Base-by-base conservation (phyloP, 225 moss, liverwort and hornwort genomes). In the Neckera pumila region DNA sequence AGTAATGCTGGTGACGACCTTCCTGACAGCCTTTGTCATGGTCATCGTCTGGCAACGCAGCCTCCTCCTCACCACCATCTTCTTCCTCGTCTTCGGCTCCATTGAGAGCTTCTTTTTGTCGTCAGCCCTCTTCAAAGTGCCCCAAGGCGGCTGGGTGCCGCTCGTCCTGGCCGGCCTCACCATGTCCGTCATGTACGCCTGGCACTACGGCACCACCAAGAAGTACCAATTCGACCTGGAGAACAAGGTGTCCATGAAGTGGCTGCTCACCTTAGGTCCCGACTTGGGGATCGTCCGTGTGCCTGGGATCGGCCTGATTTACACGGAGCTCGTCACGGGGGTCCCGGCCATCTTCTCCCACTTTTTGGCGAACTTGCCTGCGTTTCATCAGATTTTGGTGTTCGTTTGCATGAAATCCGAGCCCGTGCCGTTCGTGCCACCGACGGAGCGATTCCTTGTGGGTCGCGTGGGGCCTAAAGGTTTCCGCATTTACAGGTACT, bases 1-100 rank as follows among this genome's bases (percentile, higher is more conserved):
- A 58, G 98, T 98, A 89, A 98, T 98, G 96, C 85, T 95, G 85
- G 96, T 98, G 83, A 98, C 98, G 40, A 98, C 96, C 62, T 94
- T 94, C 88, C 86, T 98, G 18, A 95, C 93, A 54, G 69, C 96
- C 27, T 89, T 98, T 4, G 94, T 98, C 56, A 96, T 98, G 25
- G 64, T 92, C 33, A 16, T 98, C 1, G 98, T 95, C 33, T 98
- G 98, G 98, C 93, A 94, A 58, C 90, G 82, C 18, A 94, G 84
- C 89, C 58, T 86, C 76, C 4, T 88, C 33, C 51, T 91, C 36
- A 86, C 92, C 7, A 4, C 84, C 23, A 69, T 85, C 49, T 89
- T 96, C 83, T 87, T 95, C 56, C 86, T 98, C 69, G 12, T 92
- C 13, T 94, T 96, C 40, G 96, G 92, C 54, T 93, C 89, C 66